Base-by-base conservation (phyloP, 305 asterid genomes). In the Fraxinus sp. region DNA sequence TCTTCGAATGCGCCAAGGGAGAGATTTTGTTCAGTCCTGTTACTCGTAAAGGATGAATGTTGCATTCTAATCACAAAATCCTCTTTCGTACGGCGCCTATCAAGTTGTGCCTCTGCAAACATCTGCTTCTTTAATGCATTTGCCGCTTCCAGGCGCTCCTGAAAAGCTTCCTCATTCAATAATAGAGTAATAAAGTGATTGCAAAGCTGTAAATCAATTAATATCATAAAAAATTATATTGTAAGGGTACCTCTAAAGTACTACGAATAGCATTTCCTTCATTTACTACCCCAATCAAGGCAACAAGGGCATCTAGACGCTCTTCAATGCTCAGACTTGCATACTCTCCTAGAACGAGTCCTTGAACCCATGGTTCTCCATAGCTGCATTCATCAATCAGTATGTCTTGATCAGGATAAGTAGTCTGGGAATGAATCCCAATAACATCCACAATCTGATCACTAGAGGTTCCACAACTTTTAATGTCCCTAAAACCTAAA, bases 131-230 rank as follows among this genome's bases (percentile, higher is more conserved):
- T 95, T 86, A 95, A 85, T 75, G 98, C 93, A 89, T 88, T 92
- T 68, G 98, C 98, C 32, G 98, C 94, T 89, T 95, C 98, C 85
- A 93, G 82, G 74, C 99, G 99, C 87, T 93, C 98, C 99, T 96
- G 90, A 72, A 91, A 89, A 83, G 79, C 52, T 80, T 72, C 39
- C 83, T 77, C 35, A 30, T 77, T 85, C 82, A 85, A 77, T 84
- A 86, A 77, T 79, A 77, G 52, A 77, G 24, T 79, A 66, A 84
- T 32, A 83, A 79, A 57, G 77, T 64, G 71, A 85, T 77, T 57
- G 72, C 64, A 87, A 79, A 81, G 74, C 18, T 20, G 20, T 32
- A 59, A 18, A 22, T 75, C 10, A 55, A 78, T 30, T 64, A 37
- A 26, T 39, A 74, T 24, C 73, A 80, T 66, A 14, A 18, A 74